phyloP scores from a whole-genome alignment of 768 basidiomycete genomes.

The Omphalotus guepiniiformis region DNA sequence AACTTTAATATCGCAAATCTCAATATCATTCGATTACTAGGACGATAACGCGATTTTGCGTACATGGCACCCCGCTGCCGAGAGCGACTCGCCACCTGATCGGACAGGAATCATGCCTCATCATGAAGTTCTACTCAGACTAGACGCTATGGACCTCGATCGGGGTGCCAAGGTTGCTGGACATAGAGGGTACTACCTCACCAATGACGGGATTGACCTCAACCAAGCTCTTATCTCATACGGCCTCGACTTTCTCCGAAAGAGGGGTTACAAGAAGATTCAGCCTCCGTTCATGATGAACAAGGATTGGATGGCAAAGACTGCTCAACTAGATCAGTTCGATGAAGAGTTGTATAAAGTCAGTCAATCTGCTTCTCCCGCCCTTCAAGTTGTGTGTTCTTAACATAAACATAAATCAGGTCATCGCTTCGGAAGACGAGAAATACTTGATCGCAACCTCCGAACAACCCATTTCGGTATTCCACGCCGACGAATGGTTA shows the following conservation, averaged over 20 bases:
- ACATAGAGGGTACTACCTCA: constrained; percentile 96
- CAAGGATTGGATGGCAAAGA: constrained; percentile 95
- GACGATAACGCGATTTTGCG: constrained; percentile 84
- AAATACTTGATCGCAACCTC: constrained; percentile 99
- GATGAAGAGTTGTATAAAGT: constrained; percentile 99
- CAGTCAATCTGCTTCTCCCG: constrained; percentile 9
- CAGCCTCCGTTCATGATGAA: constrained; percentile 99
- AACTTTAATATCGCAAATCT: not conserved
- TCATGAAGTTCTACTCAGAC: constrained; percentile 89
- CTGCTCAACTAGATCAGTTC: constrained; percentile 96
- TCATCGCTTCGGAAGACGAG: constrained; percentile 87
- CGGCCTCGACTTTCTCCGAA: constrained; percentile 88
- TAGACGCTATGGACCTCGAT: constrained; percentile 97
- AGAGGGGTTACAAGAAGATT: constrained; percentile 83
- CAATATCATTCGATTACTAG: constrained; percentile 32
- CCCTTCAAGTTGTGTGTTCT: not conserved
- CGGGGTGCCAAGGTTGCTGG: constrained; percentile 92
- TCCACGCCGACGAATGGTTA: constrained; percentile 97
- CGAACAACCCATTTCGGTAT: constrained; percentile 97
- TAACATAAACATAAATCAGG: constrained; percentile 28
- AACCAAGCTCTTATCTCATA: constrained; percentile 96
- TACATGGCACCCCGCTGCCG: constrained; percentile 84
- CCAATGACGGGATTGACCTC: constrained; percentile 92
- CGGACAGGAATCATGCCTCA: constrained; percentile 87
- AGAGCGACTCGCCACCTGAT: constrained; percentile 65